These are phyloP conservation scores for Trichoderma sp. DNA, from an alignment of 2,329 filamentous ascomycete species.

Conservation along the genomic window DNA sequence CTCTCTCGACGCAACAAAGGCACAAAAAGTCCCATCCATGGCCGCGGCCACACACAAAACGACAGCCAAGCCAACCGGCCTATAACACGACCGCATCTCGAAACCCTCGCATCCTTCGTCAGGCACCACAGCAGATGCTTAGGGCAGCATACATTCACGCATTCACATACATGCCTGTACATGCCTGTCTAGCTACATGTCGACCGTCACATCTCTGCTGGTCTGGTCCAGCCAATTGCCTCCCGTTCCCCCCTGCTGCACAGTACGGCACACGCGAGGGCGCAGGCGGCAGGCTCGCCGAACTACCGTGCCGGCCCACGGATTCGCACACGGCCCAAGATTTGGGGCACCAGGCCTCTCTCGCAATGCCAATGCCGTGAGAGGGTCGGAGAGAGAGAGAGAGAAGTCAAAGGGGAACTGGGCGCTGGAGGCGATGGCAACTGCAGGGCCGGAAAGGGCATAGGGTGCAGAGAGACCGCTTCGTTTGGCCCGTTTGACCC, in stretches of 20 bases:
- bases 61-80: conserved; percentile 10
- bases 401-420: conserved; percentile 15
- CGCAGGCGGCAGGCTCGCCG: neutral
- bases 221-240: neutral
- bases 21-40: neutral
- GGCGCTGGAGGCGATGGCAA: conserved; percentile 23
- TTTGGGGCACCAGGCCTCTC: neutral
- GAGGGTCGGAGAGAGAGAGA: conserved; percentile 8
- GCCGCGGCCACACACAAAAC: conserved; percentile 13
- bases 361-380: conserved; percentile 10
- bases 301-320: neutral
- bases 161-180: no score
- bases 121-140: conserved; percentile 28
- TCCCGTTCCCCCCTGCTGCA: conserved; percentile 6
- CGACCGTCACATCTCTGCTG: conserved; percentile 5
- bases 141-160: conserved; percentile 11
- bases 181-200: neutral
- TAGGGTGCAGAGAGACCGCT: conserved; percentile 29
- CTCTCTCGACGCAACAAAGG: neutral
- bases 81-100: conserved; percentile 11
- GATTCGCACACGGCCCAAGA: conserved; percentile 5
- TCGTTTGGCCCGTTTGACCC: conserved; percentile 28
- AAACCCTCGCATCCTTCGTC: conserved; percentile 25
- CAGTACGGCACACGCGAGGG: conserved; percentile 15
- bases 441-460: conserved; percentile 18